Conservation (phyloP, 306 rosid genomes). For the Sicyos baderoa region DNA sequence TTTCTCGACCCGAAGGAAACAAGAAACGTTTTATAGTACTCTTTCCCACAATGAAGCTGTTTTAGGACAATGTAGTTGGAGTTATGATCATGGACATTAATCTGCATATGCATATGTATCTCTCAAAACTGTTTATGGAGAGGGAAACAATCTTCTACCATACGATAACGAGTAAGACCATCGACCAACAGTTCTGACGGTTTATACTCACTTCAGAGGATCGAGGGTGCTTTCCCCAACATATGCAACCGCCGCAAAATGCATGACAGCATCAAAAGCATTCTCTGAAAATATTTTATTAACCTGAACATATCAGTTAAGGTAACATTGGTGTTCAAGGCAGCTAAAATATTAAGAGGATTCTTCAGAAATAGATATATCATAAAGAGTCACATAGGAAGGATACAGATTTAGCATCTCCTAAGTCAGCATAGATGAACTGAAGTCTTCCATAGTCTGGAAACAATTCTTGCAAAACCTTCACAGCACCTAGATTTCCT, state of each 20-base stretch:
- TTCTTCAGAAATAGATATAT: constrained; percentile 17
- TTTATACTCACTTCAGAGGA: constrained; percentile 89
- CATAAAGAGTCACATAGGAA: constrained; percentile 7
- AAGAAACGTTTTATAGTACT: background rate
- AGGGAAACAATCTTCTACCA: no score
- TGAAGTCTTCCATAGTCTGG: constrained; percentile 93
- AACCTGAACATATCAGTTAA: constrained; percentile 63
- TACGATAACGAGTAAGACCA: background rate
- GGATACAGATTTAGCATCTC: constrained; percentile 79
- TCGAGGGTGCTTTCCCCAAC: constrained; percentile 94
- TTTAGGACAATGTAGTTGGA: constrained; percentile 2
- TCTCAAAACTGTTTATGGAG: background rate
- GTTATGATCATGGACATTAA: background rate
- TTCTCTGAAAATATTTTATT: constrained; percentile 79
- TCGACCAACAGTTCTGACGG: background rate
- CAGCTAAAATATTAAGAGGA: constrained; percentile 2
- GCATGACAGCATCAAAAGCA: constrained; percentile 96
- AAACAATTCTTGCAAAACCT: constrained; percentile 69
- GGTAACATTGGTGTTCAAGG: constrained; percentile 27
- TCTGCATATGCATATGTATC: background rate
- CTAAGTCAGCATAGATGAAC: constrained; percentile 86
- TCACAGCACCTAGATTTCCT: constrained; percentile 86
- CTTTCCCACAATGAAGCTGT: no score
- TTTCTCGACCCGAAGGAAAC: background rate
- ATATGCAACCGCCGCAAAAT: constrained; percentile 98